These are phyloP conservation scores for Glycyrrhiza uralensis DNA, from an alignment of 306 rosid species.

Conservation along the genomic window DNA sequence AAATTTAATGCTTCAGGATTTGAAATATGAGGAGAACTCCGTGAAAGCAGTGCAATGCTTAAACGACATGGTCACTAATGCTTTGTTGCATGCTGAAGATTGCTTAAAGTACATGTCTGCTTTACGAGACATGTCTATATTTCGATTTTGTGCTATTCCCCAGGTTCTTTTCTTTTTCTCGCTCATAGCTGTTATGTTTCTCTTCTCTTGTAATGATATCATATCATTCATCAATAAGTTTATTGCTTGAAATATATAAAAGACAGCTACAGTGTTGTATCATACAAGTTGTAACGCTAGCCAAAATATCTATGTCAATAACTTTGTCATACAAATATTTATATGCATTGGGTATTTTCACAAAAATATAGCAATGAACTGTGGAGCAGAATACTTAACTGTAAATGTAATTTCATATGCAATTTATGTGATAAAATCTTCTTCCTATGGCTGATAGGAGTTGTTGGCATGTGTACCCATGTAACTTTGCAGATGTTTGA, in stretches of 20 bases:
- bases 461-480: no score
- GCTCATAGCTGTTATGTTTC: conserved; percentile 7
- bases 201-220: background rate
- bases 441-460: background rate
- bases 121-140: conserved; percentile 53
- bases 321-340: background rate
- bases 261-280: background rate
- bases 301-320: background rate
- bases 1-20: conserved; percentile 48
- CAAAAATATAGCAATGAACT: background rate
- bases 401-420: conserved; percentile 7
- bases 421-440: background rate
- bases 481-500: no score
- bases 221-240: conserved; percentile 12
- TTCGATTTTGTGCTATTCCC: conserved; percentile 91
- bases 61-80: conserved; percentile 87
- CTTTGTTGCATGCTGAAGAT: conserved; percentile 67
- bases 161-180: conserved; percentile 52
- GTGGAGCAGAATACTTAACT: background rate
- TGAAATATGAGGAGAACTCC: conserved; percentile 71
- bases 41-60: conserved; percentile 80
- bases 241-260: background rate
- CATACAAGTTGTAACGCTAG: background rate
- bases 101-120: conserved; percentile 68
- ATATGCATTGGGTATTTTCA: background rate